A percentile compares a stretch with the other conserved stretches of the same genome.
phyloP scores from a whole-genome alignment of 345 rosid species.

The Heritiera fomes region DNA sequence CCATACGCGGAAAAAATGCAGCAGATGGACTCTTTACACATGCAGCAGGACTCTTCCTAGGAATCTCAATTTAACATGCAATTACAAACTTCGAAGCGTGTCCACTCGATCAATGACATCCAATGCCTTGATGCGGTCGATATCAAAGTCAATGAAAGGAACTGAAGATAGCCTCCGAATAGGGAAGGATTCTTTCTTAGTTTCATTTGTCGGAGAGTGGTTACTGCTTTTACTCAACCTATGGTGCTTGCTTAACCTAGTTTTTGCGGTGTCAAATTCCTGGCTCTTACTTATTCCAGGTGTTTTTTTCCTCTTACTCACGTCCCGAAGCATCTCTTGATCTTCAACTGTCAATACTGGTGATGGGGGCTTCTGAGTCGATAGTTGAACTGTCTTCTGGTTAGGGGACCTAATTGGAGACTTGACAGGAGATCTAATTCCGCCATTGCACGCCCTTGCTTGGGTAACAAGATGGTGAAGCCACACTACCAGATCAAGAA shows the following conservation, averaged over 20 bases:
- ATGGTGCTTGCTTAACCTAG: constrained; percentile 66
- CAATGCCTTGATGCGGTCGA: constrained; percentile 78
- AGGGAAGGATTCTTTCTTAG: constrained; percentile 63
- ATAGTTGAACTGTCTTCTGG: constrained; percentile 52
- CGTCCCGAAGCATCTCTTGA: constrained; percentile 92
- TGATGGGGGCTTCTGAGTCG: constrained; percentile 43
- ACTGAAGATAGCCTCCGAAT: constrained; percentile 64
- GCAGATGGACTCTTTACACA: constrained; percentile 14
- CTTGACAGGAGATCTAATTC: constrained; percentile 75
- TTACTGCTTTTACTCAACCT: constrained; percentile 91
- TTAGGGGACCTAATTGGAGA: constrained; percentile 86
- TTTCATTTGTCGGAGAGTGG: constrained; percentile 70
- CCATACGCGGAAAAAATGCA: constrained; percentile 28
- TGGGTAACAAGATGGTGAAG: constrained; percentile 86
- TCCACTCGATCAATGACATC: constrained; percentile 94
- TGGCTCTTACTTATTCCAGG: constrained; percentile 99
- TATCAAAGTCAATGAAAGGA: constrained; percentile 72
- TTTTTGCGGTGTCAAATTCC: constrained; percentile 72
- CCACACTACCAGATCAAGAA: constrained; percentile 86
- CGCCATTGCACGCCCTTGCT: constrained; percentile 66
- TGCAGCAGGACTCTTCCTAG: constrained; percentile 1
- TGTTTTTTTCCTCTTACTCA: constrained; percentile 72
- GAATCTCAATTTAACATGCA: background rate
- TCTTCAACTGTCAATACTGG: constrained; percentile 71
- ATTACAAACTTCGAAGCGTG: constrained; percentile 58